Evolutionary conservation across 163 green algal genomes (phyloP), one percentile per base, ranked within the genome.

Genomic region (Botryococcus braunii): DNA sequence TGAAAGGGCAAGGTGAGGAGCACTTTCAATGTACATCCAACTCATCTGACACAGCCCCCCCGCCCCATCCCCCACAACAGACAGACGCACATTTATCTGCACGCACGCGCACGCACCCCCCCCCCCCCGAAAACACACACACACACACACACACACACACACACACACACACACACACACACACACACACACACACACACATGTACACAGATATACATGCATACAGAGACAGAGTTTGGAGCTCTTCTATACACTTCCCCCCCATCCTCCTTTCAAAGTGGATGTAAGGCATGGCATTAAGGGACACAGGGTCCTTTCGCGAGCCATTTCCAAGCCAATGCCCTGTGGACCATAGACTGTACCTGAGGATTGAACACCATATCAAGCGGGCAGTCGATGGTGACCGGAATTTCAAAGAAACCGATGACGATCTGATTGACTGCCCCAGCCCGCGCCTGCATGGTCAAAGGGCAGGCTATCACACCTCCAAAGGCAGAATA

Each of bases 391-490:
- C 73, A 43, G 37, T 81, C 73, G n/a, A 77, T 32, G 8, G 61
- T 32, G 21, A 47, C 46, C 0, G 83, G 81, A 34, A 88, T 73
- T 4, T 40, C 29, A 65, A 85, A 86, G 62, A 71, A 85, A 31
- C 83, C 81, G 49, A 89, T 27, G 29, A 89, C 50, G 34, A 73
- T 38, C 69, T 72, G 60, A 2, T 40, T 29, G 40, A 77, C 75
- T 48, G 38, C 39, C 5, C 57, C 48, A 0, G 66, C 69, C 3
- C 77, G 69, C 29, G 65, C 61, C 69, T 70, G 66, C 40, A 65
- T 11, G 5, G 6, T 38, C 5, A 46, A 7, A 7, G 57, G 17
- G 52, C 13, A 9, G 25, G 25, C 7, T n/a, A n/a, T n/a, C n/a
- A n/a, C n/a, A 21, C 17, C 17, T 27, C 17, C 21, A 21, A 55